These are phyloP conservation scores for Blumeriella jaapii DNA, from an alignment of 2,329 filamentous ascomycete genomes.

Conservation along the genomic window DNA sequence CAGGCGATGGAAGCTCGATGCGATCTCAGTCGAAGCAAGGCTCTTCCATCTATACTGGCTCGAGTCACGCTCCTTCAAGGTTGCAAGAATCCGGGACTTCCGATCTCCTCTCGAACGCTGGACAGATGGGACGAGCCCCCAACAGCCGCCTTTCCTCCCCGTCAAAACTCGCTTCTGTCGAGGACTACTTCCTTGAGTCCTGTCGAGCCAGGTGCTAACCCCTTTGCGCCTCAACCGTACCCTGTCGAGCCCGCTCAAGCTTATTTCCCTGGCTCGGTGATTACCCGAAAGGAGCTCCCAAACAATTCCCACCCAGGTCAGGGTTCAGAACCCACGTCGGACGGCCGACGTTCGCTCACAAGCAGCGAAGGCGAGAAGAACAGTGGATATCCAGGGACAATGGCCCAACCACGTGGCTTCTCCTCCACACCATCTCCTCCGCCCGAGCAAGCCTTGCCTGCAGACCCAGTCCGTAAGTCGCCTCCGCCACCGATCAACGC, in stretches of 20 bases:
- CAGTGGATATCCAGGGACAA: slow-evolving; percentile 25
- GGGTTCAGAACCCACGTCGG: not conserved
- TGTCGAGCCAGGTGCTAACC: slow-evolving; percentile 24
- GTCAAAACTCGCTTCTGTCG: slow-evolving; percentile 36
- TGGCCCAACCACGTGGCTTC: slow-evolving; percentile 14
- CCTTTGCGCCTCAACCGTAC: slow-evolving; percentile 24
- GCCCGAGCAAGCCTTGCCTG: slow-evolving; percentile 1
- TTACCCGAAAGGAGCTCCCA: slow-evolving; percentile 19
- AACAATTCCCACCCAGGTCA: slow-evolving; percentile 8
- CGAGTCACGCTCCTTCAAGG: slow-evolving; percentile 25
- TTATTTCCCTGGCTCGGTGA: slow-evolving; percentile 12
- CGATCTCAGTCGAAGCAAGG: slow-evolving; percentile 38
- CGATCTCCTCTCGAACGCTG: slow-evolving; percentile 21
- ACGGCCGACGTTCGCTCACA: slow-evolving; percentile 11
- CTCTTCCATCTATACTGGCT: slow-evolving; percentile 36
- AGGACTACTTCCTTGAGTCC: slow-evolving; percentile 30
- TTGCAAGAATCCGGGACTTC: slow-evolving; percentile 16
- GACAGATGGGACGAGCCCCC: slow-evolving; percentile 18
- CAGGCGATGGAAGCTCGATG: slow-evolving; percentile 44
- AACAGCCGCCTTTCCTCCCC: slow-evolving; percentile 25
- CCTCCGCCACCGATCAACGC: slow-evolving; percentile 22
- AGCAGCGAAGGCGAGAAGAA: slow-evolving; percentile 15
- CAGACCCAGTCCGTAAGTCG: slow-evolving; percentile 6
- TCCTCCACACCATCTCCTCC: slow-evolving; percentile 4
- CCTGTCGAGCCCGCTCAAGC: slow-evolving; percentile 17